These are phyloP conservation scores for Emiliania huxleyi DNA, from an alignment of 78 protist genomes.

Conservation along the genomic window DNA sequence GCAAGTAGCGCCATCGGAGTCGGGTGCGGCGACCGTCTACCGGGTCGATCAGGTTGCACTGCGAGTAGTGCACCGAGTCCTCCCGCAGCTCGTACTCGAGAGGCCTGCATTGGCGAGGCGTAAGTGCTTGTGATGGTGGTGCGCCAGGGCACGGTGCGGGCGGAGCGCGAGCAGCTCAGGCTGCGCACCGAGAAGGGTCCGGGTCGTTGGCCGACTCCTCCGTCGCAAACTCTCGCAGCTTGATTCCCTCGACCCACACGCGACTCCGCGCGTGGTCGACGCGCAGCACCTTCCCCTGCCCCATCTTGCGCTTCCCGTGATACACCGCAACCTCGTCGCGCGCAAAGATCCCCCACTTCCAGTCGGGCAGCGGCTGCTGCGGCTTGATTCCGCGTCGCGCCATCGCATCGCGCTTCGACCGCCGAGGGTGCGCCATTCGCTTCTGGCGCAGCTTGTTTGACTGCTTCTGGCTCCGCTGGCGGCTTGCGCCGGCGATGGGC, in stretches of 20 bases:
- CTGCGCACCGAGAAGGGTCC: too few species aligned
- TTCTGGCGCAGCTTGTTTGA: too few species aligned
- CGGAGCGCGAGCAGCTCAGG: too few species aligned
- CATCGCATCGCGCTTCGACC: neutral
- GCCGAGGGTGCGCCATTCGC: neutral
- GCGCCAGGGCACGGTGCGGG: too few species aligned
- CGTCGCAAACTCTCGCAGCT: neutral
- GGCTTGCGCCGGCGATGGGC: too few species aligned
- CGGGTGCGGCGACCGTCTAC: neutral
- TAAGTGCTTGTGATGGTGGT: too few species aligned
- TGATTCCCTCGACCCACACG: neutral
- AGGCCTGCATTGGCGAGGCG: too few species aligned
- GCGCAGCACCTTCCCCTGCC: neutral
- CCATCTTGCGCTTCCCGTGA: neutral
- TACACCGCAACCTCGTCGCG: neutral
- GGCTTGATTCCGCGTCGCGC: neutral
- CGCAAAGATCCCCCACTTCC: neutral
- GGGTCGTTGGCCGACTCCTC: neutral
- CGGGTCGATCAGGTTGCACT: neutral
- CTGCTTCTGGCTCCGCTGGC: too few species aligned
- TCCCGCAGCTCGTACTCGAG: neutral
- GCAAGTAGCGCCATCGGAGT: neutral
- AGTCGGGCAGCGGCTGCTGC: neutral
- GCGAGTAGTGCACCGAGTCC: neutral
- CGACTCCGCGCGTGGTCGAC: neutral